Evolutionary conservation across 2,329 filamentous ascomycete genomes (phyloP).

Genomic region (Fusarium temperatum): DNA sequence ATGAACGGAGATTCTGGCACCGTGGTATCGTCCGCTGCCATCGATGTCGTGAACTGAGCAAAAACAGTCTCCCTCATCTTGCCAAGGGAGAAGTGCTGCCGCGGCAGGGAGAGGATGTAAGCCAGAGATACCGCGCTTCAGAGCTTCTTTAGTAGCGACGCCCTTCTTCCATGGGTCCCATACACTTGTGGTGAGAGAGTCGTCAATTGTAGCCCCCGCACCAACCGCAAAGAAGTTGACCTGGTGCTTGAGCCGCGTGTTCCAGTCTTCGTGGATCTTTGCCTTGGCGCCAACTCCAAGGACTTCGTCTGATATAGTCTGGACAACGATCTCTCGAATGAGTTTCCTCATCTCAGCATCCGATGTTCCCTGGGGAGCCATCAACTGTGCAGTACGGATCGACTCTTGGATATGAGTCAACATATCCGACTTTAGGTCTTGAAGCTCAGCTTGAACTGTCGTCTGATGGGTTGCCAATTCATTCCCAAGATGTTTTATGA

Average conservation of each 20-base stretch:
- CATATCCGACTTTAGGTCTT: constrained; percentile 49
- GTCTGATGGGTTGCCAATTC: constrained; percentile 50
- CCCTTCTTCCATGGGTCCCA: constrained; percentile 50
- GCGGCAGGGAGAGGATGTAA: constrained; percentile 49
- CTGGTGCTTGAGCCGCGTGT: constrained; percentile 57
- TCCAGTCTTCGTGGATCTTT: constrained; percentile 56
- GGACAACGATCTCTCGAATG: constrained; percentile 53
- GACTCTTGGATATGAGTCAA: constrained; percentile 46
- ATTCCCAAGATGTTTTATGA: constrained; percentile 55
- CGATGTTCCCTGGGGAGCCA: constrained; percentile 47
- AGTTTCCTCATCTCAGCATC: constrained; percentile 53
- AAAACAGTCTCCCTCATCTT: constrained; percentile 88
- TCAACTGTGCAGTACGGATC: constrained; percentile 41
- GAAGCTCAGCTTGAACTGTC: constrained; percentile 54
- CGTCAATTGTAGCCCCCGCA: constrained; percentile 73
- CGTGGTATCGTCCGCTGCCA: constrained; percentile 55
- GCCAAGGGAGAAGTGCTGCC: constrained; percentile 74
- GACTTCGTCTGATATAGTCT: constrained; percentile 56
- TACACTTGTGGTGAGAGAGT: constrained; percentile 66
- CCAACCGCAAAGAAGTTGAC: constrained; percentile 79
- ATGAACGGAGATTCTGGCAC: constrained; percentile 72
- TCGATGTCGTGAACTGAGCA: constrained; percentile 67
- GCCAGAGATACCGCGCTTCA: constrained; percentile 32
- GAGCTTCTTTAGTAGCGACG: constrained; percentile 7
- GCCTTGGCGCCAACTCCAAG: constrained; percentile 58